Evolutionary conservation across 2,329 filamentous ascomycete genomes (phyloP), one percentile per base, ranked within the genome.

Genomic region (Pseudocercospora fuligena): DNA sequence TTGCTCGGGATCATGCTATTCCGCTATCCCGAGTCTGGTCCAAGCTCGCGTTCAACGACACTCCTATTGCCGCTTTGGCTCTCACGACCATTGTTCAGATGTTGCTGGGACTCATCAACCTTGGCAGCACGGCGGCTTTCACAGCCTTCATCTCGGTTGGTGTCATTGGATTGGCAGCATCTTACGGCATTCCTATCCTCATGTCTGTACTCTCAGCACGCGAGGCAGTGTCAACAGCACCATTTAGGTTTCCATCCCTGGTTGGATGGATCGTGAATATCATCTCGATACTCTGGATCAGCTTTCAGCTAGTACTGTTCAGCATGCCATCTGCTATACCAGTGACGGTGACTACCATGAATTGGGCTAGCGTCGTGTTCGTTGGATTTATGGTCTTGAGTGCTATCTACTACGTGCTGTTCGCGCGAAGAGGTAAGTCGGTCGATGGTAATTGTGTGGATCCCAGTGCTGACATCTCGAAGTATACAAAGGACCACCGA

Each of bases 281-380:
- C 47, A 23, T 51, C 47, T 23, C 40, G 16, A 43, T 43, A 5
- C 21, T 58, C 0, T 75, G 74, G 74, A 73, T 74, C 49, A 61
- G 59, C 4, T 76, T 75, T 46, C 73, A 75, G 58, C 53, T 76
- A 57, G 70, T 74, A 1, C 57, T 88, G 2, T 88, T 88, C 73
- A 84, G 82, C 51, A 82, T 80, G 75, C 86, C 86, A 2, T 83
- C 81, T n/a, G 82, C 82, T 33, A 77, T 86, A 60, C 85, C 86
- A 2, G 84, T 86, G 65, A 86, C 81, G 0, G 78, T 79, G 1
- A 82, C 78, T 0, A 82, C 78, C 0, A 86, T 86, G 77, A 88
- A 88, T 68, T 88, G 88, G 71, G 85, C 86, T 3, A 69, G 69
- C 40, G 86, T 88, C 0, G 86, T 89, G 1, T 89, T 69, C 16